Evolutionary conservation across 2,329 filamentous ascomycete species (phyloP), one percentile per base, ranked within the genome.

Genomic region (Colletotrichum navitas): DNA sequence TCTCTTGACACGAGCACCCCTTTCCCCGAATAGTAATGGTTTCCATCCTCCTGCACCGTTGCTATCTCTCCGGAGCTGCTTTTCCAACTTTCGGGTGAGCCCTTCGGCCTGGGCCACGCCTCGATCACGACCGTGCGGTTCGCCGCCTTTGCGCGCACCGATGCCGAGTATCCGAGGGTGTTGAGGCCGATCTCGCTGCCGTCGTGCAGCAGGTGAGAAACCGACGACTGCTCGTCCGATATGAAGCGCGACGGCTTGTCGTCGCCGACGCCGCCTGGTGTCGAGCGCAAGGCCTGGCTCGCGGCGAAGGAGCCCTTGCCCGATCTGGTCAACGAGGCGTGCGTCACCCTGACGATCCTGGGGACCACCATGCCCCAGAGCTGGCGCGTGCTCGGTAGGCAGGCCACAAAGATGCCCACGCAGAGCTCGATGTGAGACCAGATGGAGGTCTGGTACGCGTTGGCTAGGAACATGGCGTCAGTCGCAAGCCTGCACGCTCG

Each of bases 401-500:
- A 72, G 16, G 69, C 65, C 18, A 72, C 69, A 2, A 72, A 68
- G 16, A 60, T n/a, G 2, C 69, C 69, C 3, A 64, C 59, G 32
- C 69, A 72, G 2, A 72, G 36, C 24, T 72, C 69, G 11, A 69
- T 64, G 16, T 41, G 34, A 12, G 69, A 72, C 69, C 69, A 72
- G 3, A 72, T 29, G 4, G 69, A 72, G 24, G 65, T 51, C 51
- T 52, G 45, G 7, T 56, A 72, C 1, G 69, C 49, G 16, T 72
- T 45, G n/a, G 16, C 65, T 71, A 3, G 5, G 26, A 12, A 10
- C 12, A 8, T 1, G n/a, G 5, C 1, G 21, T 24, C 24, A 29
- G 54, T 63, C 32, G 59, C 52, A n/a, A 21, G 24, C 14, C 11
- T 7, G 5, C 4, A 10, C 43, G 43, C 43, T n/a, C 43, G 43